phyloP scores from a whole-genome alignment of 495 filamentous ascomycete genomes.

The Tuber microsphaerosporum region DNA sequence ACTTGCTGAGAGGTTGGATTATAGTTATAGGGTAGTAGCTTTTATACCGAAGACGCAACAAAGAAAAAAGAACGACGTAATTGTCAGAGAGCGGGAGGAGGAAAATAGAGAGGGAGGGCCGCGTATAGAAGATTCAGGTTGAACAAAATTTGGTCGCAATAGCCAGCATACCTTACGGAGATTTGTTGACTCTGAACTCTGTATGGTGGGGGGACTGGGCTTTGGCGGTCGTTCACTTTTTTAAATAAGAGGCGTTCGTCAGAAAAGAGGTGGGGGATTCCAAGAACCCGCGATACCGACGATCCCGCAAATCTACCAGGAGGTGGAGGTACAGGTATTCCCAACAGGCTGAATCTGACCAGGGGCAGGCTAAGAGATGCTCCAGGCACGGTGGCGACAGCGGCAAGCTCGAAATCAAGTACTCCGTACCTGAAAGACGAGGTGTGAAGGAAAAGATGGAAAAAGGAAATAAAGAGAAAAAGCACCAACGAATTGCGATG shows the following conservation, averaged over 20 bases:
- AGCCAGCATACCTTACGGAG: background rate
- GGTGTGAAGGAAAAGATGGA: background rate
- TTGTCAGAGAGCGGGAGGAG: background rate
- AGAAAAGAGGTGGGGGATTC: constrained; percentile 25
- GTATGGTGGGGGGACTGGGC: constrained; percentile 12
- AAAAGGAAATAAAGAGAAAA: constrained; percentile 21
- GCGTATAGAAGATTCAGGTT: background rate
- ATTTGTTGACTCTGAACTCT: background rate
- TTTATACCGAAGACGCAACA: constrained; percentile 38
- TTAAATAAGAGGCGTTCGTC: constrained; percentile 21
- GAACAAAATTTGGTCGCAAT: background rate
- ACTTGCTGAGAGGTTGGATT: constrained; percentile 30
- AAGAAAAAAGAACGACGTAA: constrained; percentile 19
- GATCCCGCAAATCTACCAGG: constrained; percentile 36
- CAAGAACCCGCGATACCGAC: constrained; percentile 31
- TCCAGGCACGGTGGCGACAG: constrained; percentile 21
- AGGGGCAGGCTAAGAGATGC: constrained; percentile 22
- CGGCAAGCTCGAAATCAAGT: constrained; percentile 15
- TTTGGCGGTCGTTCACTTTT: constrained; percentile 27
- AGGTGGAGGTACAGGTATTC: constrained; percentile 32
- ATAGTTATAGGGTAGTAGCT: constrained; percentile 28
- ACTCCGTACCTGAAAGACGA: constrained; percentile 25
- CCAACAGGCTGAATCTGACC: constrained; percentile 28
- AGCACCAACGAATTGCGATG: constrained; percentile 34
- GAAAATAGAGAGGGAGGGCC: background rate